A percentile compares a stretch with the other conserved stretches of the same genome.
These are phyloP conservation scores for Platanus orientalis DNA, from an alignment of 164 flowering plant species.

Conservation along the genomic window DNA sequence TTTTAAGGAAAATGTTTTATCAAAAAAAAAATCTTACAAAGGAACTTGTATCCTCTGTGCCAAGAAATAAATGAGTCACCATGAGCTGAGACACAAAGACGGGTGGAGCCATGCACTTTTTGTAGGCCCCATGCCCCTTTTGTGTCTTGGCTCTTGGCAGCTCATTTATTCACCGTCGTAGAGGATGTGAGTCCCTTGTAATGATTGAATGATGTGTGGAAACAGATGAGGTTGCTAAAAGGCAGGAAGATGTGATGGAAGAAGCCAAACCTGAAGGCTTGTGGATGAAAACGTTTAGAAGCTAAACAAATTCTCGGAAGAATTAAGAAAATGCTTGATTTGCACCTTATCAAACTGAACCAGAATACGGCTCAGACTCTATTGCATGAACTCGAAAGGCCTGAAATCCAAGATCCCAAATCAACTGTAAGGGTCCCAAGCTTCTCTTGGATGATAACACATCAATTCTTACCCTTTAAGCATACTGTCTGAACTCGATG, in stretches of 20 bases:
- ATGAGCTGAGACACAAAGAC: no score
- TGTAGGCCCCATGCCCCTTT: no score
- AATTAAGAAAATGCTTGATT: slow-evolving; percentile 65
- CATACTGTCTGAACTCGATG: slow-evolving; percentile 37
- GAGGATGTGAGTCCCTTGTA: no score
- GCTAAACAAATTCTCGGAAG: slow-evolving; percentile 71
- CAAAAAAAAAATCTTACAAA: no score
- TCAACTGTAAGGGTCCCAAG: slow-evolving; percentile 42
- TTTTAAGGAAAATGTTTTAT: no score
- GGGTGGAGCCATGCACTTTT: no score
- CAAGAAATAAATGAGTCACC: no score
- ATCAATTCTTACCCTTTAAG: slow-evolving; percentile 57
- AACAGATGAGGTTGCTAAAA: slow-evolving; percentile 29
- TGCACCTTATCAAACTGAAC: slow-evolving; percentile 60
- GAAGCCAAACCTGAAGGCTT: slow-evolving; percentile 12
- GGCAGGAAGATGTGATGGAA: slow-evolving; percentile 19
- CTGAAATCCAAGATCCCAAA: slow-evolving; percentile 42
- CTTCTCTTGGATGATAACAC: slow-evolving; percentile 19
- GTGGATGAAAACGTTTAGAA: slow-evolving; percentile 19
- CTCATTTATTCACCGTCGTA: no score
- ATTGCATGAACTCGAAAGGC: slow-evolving; percentile 61
- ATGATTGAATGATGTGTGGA: neutral
- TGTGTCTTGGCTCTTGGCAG: no score
- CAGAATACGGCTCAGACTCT: slow-evolving; percentile 23
- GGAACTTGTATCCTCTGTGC: no score